A percentile compares a stretch with the other conserved stretches of the same genome.
Conservation (phyloP, 257 asterid species). For the Solanum chaucha region DNA sequence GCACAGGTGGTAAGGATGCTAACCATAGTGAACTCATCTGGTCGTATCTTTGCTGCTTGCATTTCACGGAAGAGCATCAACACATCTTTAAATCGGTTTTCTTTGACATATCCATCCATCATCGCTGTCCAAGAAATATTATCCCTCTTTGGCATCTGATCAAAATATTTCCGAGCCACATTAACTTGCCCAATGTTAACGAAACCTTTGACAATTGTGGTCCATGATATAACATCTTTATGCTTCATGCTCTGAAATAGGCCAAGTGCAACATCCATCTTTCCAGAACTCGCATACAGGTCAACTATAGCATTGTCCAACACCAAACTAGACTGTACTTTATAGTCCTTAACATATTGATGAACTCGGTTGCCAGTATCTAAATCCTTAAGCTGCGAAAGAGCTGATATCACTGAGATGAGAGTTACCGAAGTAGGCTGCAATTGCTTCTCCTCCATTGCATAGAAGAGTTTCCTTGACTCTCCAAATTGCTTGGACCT, state of each 20-base stretch:
- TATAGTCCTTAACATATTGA: conserved; percentile 11
- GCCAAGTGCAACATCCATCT: conserved; percentile 13
- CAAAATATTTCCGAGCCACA: conserved; percentile 14
- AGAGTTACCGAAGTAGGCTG: conserved; percentile 18
- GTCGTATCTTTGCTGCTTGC: conserved; percentile 14
- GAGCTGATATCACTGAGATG: conserved; percentile 15
- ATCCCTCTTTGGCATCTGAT: conserved; percentile 26
- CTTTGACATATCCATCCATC: conserved; percentile 19
- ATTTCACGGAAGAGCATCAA: conserved; percentile 20
- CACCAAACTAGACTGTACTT: conserved; percentile 6
- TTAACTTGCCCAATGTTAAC: conserved; percentile 11
- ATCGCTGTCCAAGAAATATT: conserved; percentile 24
- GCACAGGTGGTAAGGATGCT: conserved; percentile 24
- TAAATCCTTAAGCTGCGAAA: conserved; percentile 19
- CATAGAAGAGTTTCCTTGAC: conserved; percentile 8
- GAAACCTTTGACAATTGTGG: conserved; percentile 17
- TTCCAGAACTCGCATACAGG: conserved; percentile 16
- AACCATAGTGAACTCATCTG: conserved; percentile 21
- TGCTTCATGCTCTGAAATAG: conserved; percentile 11
- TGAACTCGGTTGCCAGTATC: conserved; percentile 10
- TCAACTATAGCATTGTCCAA: conserved; percentile 13
- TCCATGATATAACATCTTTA: conserved; percentile 22
- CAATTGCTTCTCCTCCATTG: conserved; percentile 13
- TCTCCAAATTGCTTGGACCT: conserved; percentile 4
- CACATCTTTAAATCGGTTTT: conserved; percentile 16